A percentile compares a stretch with the other conserved stretches of the same genome.
phyloP scores from a whole-genome alignment of 2,329 filamentous ascomycete species.

The Volutella citrinella region DNA sequence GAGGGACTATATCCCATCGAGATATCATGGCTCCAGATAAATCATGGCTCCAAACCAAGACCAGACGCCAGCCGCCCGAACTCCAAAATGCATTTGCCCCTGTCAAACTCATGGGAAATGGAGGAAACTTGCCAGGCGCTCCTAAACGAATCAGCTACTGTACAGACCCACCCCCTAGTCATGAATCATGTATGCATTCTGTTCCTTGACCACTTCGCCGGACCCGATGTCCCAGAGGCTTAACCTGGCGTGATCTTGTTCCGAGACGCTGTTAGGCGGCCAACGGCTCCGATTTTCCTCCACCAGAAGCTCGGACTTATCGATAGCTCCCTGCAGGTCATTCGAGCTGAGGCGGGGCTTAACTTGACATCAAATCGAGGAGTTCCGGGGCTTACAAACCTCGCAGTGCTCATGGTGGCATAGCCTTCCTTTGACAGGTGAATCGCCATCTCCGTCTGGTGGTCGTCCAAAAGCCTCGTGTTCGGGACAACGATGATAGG shows the following conservation, averaged over 20 bases:
- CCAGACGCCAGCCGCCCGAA: too few relatives aligned
- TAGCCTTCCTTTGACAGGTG: slow-evolving; percentile 74
- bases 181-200: slow-evolving; percentile 36
- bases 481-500: slow-evolving; percentile 92
- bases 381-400: too few relatives aligned
- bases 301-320: slow-evolving; percentile 34
- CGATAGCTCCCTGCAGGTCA: slow-evolving; percentile 34
- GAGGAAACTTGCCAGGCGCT: too few relatives aligned
- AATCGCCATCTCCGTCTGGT: slow-evolving; percentile 82
- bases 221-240: slow-evolving; percentile 35
- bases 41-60: too few relatives aligned
- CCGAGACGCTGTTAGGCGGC: slow-evolving; percentile 27
- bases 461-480: slow-evolving; percentile 76
- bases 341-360: slow-evolving; percentile 19
- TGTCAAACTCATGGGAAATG: too few relatives aligned
- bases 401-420: slow-evolving; percentile 66
- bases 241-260: slow-evolving; percentile 15
- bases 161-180: slow-evolving; percentile 31
- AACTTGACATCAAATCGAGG: too few relatives aligned
- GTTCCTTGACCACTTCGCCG: slow-evolving; percentile 31
- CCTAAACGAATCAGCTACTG: too few relatives aligned
- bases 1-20: too few relatives aligned
- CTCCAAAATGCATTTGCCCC: too few relatives aligned
- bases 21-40: too few relatives aligned
- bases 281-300: slow-evolving; percentile 35